Base-by-base conservation (phyloP, 805 yeast genomes). In the Babjeviella inositovora region DNA sequence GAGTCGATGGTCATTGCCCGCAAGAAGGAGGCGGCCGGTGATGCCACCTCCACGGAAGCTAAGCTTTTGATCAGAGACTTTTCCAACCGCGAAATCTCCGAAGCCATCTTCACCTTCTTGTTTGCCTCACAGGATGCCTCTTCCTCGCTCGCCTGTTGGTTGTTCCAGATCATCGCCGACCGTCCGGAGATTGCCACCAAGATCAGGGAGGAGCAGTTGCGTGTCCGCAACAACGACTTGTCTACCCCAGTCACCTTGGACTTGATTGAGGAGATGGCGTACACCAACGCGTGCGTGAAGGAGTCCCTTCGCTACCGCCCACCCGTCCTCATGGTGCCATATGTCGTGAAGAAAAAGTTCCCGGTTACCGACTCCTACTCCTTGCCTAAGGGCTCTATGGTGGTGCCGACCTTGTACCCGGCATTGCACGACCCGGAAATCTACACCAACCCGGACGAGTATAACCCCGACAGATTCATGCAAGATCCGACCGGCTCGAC, bases 101-200 rank as follows among this genome's bases (percentile, higher is more conserved):
- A 90, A 57, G 93, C 93, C 26, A 70, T 90, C 32, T 90, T 90
- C 66, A 90, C 98, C 8, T 90, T 90, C 51, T 57, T 90, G 47
- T 90, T 90, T 50, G 98, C 98, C 5, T 79, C 95, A 4, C 98
- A 90, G 55, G 98, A 90, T 53, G 98, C 98, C 13, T 79, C 95
- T 6, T 84, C 96, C 2, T 81, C 96, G 4, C 72, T 92, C 37
- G 90, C 95, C 32, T 87, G 97, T 52, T 90, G 98, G 98, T 62
- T 90, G 41, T 90, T 87, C 70, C 98, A 90, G 61, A 68, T 84
- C 37, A 73, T 84, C 27, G 85, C 95, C 30, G 98, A 90, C 48
- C 70, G 95, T 42, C 96, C 96, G 19, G 97, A 90, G 34, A 75
- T 90, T 28, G 68, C 70, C 47, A 60, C 50, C 19, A 85, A 85